Percentiles rank a stretch among this genome's conserved stretches.
These are phyloP conservation scores for Tephrocybe sp. DNA, from an alignment of 768 basidiomycete species.

Conservation along the genomic window DNA sequence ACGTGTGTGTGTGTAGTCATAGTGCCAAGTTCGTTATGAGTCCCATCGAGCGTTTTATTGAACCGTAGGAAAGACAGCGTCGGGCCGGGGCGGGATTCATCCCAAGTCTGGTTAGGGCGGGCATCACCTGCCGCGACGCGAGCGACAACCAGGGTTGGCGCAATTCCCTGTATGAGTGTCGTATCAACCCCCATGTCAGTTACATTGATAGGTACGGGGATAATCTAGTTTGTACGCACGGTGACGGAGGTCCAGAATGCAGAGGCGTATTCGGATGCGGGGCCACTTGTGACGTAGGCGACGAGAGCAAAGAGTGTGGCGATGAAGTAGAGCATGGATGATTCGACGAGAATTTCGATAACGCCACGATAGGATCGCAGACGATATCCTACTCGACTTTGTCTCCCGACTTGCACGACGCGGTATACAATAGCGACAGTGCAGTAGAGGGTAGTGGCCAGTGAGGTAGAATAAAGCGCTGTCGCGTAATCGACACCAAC, in stretches of 20 bases:
- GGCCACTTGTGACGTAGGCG: conserved; percentile 14
- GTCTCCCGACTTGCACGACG: conserved; percentile 5
- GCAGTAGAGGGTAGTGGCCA: conserved; percentile 16
- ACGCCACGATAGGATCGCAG: conserved; percentile 16
- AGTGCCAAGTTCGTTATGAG: conserved; percentile 2
- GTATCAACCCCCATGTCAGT: not conserved
- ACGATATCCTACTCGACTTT: not conserved
- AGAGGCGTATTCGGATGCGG: conserved; percentile 17
- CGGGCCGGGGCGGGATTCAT: conserved; percentile 2
- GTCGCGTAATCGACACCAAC: conserved; percentile 17
- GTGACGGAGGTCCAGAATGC: conserved; percentile 18
- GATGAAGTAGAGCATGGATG: conserved; percentile 14
- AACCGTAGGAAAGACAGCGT: conserved; percentile 15
- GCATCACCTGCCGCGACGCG: conserved; percentile 16
- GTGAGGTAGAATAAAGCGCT: conserved; percentile 16
- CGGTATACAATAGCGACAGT: conserved; percentile 15
- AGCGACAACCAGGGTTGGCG: conserved; percentile 16
- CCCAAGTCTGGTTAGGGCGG: conserved; percentile 14
- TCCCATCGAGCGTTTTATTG: conserved; percentile 3
- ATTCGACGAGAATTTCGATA: conserved; percentile 18
- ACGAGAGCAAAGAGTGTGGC: conserved; percentile 17
- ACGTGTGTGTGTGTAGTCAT: conserved; percentile 1
- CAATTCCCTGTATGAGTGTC: conserved; percentile 9
- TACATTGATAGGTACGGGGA: not conserved
- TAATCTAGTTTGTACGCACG: conserved; percentile 1